These are phyloP conservation scores for Aspergillus avenaceus DNA, from an alignment of 495 filamentous ascomycete genomes.

Conservation along the genomic window DNA sequence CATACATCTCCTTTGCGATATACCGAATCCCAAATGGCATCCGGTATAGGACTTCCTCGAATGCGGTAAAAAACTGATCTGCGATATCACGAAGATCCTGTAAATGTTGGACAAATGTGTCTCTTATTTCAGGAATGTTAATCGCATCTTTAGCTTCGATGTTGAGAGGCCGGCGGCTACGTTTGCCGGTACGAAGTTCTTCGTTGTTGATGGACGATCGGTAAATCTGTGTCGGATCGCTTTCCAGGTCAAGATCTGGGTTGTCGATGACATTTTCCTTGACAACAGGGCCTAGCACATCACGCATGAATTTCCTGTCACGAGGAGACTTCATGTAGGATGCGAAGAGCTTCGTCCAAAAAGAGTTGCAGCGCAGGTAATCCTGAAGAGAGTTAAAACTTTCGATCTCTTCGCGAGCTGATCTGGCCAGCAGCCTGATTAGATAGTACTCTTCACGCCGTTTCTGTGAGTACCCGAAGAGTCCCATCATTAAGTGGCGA, in stretches of 20 bases:
- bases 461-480: constrained; percentile 97
- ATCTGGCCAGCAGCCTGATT: constrained; percentile 78
- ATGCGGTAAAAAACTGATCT: constrained; percentile 74
- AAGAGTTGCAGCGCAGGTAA: constrained; percentile 84
- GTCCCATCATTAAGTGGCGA: constrained; percentile 89
- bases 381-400: constrained; percentile 70
- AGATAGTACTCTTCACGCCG: constrained; percentile 95
- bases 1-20: constrained; percentile 81
- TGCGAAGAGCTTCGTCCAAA: constrained; percentile 82
- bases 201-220: constrained; percentile 92
- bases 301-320: constrained; percentile 86
- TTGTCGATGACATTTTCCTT: constrained; percentile 89
- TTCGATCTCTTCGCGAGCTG: constrained; percentile 84
- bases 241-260: constrained; percentile 85
- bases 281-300: constrained; percentile 77
- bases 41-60: constrained; percentile 77
- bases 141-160: constrained; percentile 90
- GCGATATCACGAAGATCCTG: constrained; percentile 90
- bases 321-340: constrained; percentile 89
- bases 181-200: constrained; percentile 83
- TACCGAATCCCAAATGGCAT: constrained; percentile 95
- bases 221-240: constrained; percentile 97
- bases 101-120: constrained; percentile 87
- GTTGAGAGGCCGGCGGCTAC: constrained; percentile 72
- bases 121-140: constrained; percentile 84